Evolutionary conservation across 2,329 filamentous ascomycete genomes (phyloP), one percentile per base, ranked within the genome.

Genomic region (Diplocarpon mali): DNA sequence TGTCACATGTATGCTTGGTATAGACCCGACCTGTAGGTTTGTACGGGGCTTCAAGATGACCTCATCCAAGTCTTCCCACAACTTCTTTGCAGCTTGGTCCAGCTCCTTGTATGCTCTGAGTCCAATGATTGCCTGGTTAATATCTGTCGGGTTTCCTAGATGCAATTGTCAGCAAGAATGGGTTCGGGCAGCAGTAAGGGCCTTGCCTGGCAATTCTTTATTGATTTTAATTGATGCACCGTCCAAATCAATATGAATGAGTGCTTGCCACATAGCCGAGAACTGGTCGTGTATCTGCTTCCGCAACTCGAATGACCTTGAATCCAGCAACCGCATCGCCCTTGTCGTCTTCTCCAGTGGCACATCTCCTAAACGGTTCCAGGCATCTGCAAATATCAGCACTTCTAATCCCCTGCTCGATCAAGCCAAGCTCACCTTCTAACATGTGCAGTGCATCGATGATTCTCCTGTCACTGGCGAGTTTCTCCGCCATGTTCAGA

Each of bases 191-290:
- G 20, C 4, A 17, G 11, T 15, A 36, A 30, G 32, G 24, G 27
- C 43, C 38, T 42, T 49, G 50, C 50, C 43, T 28, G 46, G 31
- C 9, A 52, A 27, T 9, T 39, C 42, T 24, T 53, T 42, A 11
- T 55, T 48, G 5, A 93, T 71, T 0, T 67, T 71, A 7, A 92
- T 64, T 37, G 64, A 70, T 8, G 69, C 67, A 8, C 67, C 64
- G 16, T 74, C 67, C 1, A 68, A 62, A 56, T 90, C 76, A 14
- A 88, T 64, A 1, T 69, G 64, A 11, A 94, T 67, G 35, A 90
- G 67, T 0, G 71, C 67, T 46, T 75, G 74, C 86, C 88, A 95
- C n/a, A 80, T 72, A 44, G 71, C 69, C 35, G 76, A 73, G 32
- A 92, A 72, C 8, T 76, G 75, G 34, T 82, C 75, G 46, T 79